Evolutionary conservation across 176 grass and related monocot species (phyloP).

Genomic region (Rhynchospora tenuis): DNA sequence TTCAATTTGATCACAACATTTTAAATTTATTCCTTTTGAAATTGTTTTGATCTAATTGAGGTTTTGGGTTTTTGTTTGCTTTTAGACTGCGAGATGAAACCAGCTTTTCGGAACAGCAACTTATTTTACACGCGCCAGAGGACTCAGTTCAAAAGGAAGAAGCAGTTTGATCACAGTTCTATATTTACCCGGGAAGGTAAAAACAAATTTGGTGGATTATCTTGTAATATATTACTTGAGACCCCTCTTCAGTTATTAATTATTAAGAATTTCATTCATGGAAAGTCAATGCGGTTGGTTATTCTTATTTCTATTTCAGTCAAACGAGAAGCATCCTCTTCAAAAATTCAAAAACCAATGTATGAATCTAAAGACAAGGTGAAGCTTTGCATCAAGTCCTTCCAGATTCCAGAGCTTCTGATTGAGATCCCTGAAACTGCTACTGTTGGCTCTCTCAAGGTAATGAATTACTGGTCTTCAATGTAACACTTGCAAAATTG

Average conservation of each 20-base stretch:
- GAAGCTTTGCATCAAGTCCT: constrained; percentile 86
- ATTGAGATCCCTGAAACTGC: constrained; percentile 92
- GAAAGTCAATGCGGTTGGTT: background rate
- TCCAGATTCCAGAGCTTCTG: constrained; percentile 94
- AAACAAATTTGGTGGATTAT: background rate
- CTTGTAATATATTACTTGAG: background rate
- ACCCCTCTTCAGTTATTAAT: background rate
- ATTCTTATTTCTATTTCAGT: constrained; percentile 49
- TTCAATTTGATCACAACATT: background rate
- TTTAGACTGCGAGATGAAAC: constrained; percentile 64
- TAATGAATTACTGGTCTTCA: constrained; percentile 25
- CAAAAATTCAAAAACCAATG: constrained; percentile 35
- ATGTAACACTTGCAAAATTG: background rate
- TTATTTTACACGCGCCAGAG: constrained; percentile 82
- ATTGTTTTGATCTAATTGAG: constrained; percentile 1
- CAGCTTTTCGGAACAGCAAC: constrained; percentile 56
- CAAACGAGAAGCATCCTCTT: constrained; percentile 46
- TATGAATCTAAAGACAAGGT: constrained; percentile 55
- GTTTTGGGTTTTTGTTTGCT: constrained; percentile 33
- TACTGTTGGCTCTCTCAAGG: constrained; percentile 88
- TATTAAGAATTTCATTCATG: background rate
- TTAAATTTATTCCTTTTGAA: background rate
- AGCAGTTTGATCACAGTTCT: constrained; percentile 51
- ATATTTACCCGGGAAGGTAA: constrained; percentile 22
- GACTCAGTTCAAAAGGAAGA: constrained; percentile 86